Evolutionary conservation across 2,329 filamentous ascomycete species (phyloP).

Genomic region (Biscogniauxia sp.): DNA sequence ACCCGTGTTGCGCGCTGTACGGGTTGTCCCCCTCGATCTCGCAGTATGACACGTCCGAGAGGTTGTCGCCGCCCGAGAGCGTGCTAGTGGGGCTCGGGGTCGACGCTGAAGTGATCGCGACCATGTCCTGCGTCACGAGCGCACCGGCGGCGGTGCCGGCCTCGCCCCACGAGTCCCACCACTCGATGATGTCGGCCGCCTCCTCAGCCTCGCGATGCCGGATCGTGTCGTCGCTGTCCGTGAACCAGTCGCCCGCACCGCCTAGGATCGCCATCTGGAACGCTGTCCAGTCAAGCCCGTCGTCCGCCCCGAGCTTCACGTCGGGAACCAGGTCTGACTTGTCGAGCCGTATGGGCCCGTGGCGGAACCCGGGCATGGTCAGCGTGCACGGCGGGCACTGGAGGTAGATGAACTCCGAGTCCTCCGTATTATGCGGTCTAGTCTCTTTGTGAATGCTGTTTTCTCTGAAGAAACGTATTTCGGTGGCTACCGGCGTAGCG

Average conservation of each 20-base stretch:
- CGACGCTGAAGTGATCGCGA: constrained; percentile 21
- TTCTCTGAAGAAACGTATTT: constrained; percentile 14
- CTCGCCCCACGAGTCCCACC: constrained; percentile 53
- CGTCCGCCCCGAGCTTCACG: constrained; percentile 42
- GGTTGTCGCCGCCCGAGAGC: constrained; percentile 25
- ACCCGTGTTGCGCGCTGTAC: constrained; percentile 26
- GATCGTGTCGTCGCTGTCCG: constrained; percentile 42
- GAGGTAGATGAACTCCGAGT: constrained; percentile 48
- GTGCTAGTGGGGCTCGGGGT: constrained; percentile 29
- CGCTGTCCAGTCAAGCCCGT: constrained; percentile 60
- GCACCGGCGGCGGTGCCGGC: constrained; percentile 36
- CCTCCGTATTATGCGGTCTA: constrained; percentile 24
- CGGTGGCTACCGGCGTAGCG: constrained; percentile 13
- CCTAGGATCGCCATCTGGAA: constrained; percentile 65
- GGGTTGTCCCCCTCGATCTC: constrained; percentile 29
- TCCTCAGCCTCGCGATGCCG: constrained; percentile 44
- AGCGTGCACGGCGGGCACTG: constrained; percentile 48
- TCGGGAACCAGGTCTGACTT: constrained; percentile 42
- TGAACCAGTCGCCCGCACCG: constrained; percentile 51
- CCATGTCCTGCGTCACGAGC: constrained; percentile 30
- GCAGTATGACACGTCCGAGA: constrained; percentile 28
- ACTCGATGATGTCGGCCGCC: constrained; percentile 45
- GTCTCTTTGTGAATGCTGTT: neutral
- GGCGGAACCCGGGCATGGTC: constrained; percentile 48
- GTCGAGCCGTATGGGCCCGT: constrained; percentile 54